Conservation (phyloP, 116 monocot species). For the Iris pallida region DNA sequence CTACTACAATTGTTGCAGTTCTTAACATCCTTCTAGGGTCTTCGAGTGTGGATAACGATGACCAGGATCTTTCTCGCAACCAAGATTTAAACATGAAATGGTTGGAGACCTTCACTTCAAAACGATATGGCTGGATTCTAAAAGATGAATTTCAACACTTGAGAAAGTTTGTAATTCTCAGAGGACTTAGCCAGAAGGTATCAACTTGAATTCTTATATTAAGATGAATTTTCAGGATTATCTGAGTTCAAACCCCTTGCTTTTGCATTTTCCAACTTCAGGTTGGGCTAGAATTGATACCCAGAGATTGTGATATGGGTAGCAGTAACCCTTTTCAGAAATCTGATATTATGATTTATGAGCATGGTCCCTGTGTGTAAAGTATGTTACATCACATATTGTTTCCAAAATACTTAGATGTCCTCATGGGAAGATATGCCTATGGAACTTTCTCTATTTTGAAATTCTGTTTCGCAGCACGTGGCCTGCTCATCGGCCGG, state of each 20-base stretch:
- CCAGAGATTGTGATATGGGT: conserved; percentile 83
- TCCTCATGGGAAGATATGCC: too few species aligned
- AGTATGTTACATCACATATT: conserved; percentile 38
- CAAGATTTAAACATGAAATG: conserved; percentile 60
- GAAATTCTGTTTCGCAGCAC: too few species aligned
- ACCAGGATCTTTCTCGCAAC: conserved; percentile 22
- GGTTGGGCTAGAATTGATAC: conserved; percentile 79
- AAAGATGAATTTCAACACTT: too few species aligned
- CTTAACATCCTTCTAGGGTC: conserved; percentile 74
- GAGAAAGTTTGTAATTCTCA: too few species aligned
- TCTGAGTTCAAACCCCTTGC: not conserved
- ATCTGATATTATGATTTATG: too few species aligned
- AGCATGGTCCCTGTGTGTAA: conserved; percentile 85
- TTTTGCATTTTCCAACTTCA: conserved; percentile 14
- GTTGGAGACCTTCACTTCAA: conserved; percentile 48
- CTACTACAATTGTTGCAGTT: conserved; percentile 51
- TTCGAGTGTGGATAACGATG: conserved; percentile 21
- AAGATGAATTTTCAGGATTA: not conserved
- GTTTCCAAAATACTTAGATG: too few species aligned
- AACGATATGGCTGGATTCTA: too few species aligned
- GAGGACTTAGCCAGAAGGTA: too few species aligned
- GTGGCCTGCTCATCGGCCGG: too few species aligned
- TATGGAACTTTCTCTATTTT: too few species aligned
- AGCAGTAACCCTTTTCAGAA: conserved; percentile 67
- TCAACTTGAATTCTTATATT: too few species aligned